phyloP scores from a whole-genome alignment of 257 asterid genomes.

The Hygrophila difformis region DNA sequence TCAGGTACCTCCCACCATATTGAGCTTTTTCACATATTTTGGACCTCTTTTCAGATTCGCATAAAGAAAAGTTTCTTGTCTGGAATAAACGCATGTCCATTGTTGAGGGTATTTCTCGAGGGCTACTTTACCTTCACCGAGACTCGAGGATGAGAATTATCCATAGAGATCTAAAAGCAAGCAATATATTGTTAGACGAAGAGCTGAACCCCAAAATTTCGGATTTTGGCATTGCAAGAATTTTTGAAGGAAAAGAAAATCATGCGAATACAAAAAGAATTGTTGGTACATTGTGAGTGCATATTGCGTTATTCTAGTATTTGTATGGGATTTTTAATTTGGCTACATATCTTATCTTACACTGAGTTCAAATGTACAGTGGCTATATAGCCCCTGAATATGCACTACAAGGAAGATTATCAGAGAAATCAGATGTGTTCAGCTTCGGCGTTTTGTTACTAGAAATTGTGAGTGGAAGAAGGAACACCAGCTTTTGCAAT shows the following conservation, averaged over 20 bases:
- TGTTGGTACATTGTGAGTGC: constrained; percentile 62
- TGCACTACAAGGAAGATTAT: constrained; percentile 55
- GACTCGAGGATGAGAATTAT: constrained; percentile 51
- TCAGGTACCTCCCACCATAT: too few relatives aligned
- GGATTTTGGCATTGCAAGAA: constrained; percentile 60
- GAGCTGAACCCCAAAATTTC: constrained; percentile 54
- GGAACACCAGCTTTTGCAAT: constrained; percentile 27
- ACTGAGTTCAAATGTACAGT: constrained; percentile 14
- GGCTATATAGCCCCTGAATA: constrained; percentile 85
- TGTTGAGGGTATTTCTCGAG: constrained; percentile 45
- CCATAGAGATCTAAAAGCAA: constrained; percentile 49
- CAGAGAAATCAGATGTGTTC: constrained; percentile 65
- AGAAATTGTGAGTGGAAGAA: constrained; percentile 53
- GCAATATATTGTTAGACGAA: constrained; percentile 42
- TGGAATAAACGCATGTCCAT: constrained; percentile 32
- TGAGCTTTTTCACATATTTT: too few relatives aligned
- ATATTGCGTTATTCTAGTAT: neutral
- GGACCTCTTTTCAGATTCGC: too few relatives aligned
- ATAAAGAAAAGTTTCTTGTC: too few relatives aligned
- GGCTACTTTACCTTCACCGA: constrained; percentile 53
- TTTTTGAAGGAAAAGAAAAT: constrained; percentile 39
- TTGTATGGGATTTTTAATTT: neutral
- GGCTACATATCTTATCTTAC: neutral
- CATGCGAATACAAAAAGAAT: constrained; percentile 50
- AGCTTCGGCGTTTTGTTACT: constrained; percentile 59